A percentile compares a stretch with the other conserved stretches of the same genome.
phyloP scores from a whole-genome alignment of 2,329 filamentous ascomycete genomes.

The Arthrobotrys sphaeroides region DNA sequence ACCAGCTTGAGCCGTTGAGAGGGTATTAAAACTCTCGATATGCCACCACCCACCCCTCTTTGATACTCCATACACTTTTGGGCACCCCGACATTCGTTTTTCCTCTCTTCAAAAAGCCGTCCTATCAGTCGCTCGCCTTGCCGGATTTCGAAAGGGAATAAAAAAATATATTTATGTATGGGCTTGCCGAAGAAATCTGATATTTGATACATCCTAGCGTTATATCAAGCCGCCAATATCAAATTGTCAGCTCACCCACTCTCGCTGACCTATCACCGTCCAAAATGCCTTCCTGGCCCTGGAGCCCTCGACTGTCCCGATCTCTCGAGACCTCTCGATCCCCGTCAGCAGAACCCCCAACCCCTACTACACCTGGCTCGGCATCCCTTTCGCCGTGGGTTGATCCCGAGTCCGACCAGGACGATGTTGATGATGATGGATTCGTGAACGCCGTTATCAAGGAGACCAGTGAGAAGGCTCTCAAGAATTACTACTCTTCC shows the following conservation, averaged over 20 bases:
- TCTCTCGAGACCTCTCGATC: conserved; percentile 28
- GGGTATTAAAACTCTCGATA: conserved; percentile 55
- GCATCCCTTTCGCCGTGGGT: conserved; percentile 49
- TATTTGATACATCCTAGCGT: conserved; percentile 40
- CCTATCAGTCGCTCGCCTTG: not conserved
- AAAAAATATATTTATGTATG: too few relatives aligned
- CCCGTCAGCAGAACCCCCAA: conserved; percentile 22
- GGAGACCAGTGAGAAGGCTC: conserved; percentile 23
- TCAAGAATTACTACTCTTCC: conserved; percentile 19
- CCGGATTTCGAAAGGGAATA: not conserved
- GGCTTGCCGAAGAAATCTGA: conserved; percentile 3
- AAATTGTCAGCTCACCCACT: conserved; percentile 25
- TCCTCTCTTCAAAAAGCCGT: not conserved
- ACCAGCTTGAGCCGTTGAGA: conserved; percentile 45
- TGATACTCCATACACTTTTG: conserved; percentile 14
- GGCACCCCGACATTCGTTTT: conserved; percentile 18
- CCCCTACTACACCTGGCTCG: conserved; percentile 44
- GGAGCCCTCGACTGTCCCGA: conserved; percentile 46
- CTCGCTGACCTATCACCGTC: conserved; percentile 32
- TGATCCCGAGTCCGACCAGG: conserved; percentile 50
- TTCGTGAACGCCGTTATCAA: conserved; percentile 43
- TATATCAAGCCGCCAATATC: conserved; percentile 24
- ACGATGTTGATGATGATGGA: conserved; percentile 34
- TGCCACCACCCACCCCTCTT: conserved; percentile 28
- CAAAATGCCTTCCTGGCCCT: conserved; percentile 52